Evolutionary conservation across 192 early-diverging fungal species (phyloP), one percentile per base, ranked within the genome.

Genomic region (Entomortierella parvispora): DNA sequence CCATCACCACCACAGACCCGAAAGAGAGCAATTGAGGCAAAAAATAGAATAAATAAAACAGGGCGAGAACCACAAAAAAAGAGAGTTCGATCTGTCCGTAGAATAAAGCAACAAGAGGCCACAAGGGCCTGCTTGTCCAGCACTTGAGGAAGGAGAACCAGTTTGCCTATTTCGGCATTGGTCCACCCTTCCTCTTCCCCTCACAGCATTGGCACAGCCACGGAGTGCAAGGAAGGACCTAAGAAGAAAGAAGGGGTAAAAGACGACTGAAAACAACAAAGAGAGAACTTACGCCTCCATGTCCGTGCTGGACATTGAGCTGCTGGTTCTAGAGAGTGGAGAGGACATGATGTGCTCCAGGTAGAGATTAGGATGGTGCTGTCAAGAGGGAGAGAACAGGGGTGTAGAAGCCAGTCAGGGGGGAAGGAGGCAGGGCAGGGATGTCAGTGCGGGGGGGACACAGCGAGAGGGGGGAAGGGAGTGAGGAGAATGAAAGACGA

Each of bases 221-320:
- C 42, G 47, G 56, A 33, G 32, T 32, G 50, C 55, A 23, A 15
- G 8, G 11, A 0, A 34, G 17, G 25, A 20, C 23, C 2, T 28
- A 29, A 6, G 46, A 34, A 2, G 18, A 17, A 42, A 55, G 7
- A 53, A 51, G 49, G 9, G 49, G 15, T n/a, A n/a, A n/a, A n/a
- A n/a, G n/a, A n/a, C n/a, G n/a, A n/a, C n/a, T n/a, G 32, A 58
- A 50, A 55, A 50, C 15, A 18, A 51, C 58, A 18, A 22, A 58
- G 11, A 6, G 29, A 29, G 14, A 52, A 75, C 74, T 48, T 77
- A 77, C 74, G 74, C 74, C 55, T 77, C 74, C 58, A 77, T 77
- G 65, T 77, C 74, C 14, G 52, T 50, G 55, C 65, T 68, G 22
- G 74, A 77, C 60, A 77, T 55, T 28, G 74, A 58, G 47, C 74